Base-by-base conservation (phyloP, 345 rosid genomes). In the Erodium maritimum region DNA sequence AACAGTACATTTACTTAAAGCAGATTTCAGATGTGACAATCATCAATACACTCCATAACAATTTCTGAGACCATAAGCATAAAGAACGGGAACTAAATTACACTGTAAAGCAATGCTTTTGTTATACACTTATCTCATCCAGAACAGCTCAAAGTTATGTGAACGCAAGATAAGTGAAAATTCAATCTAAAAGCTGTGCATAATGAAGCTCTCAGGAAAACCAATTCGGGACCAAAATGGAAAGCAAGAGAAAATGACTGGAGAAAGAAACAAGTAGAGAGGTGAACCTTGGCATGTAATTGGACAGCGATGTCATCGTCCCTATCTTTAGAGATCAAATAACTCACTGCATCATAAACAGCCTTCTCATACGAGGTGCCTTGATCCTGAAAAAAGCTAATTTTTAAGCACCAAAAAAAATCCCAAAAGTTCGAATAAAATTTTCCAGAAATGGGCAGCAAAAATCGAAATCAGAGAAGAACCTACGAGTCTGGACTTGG, bases 331-430 rank as follows among this genome's bases (percentile, higher is more conserved):
- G 84, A 76, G 54, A 81, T 77, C 73, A 86, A 59, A 69, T 71
- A 79, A 70, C 29, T 71, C 66, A 91, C 56, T 53, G 75, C 76
- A 34, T 81, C 73, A 56, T 75, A 86, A 72, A 88, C 81, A 0
- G 82, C 90, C 69, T 77, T 88, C 80, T 88, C 95, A 55, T 88
- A 86, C 0, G 75, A 48, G 54, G 96, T 82, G 21, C 91, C 81
- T 56, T 88, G 75, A 23, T 73, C 96, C 98, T 88, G 18, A 23
- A 5, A 61, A 17, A 18, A 50, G 20, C 12, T 13, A 20, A 29
- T 60, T 21, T 4, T 34, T 34, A 4, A 19, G 33, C 14, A 11
- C 21, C 25, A 48, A 46, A 13, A 23, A 5, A 45, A 19, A 9
- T 1, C 17, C 51, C 7, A 19, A 33, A 14, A 33, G 0, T 16